phyloP scores from a whole-genome alignment of 2,329 filamentous ascomycete genomes.

The Penicillium rolfsii region DNA sequence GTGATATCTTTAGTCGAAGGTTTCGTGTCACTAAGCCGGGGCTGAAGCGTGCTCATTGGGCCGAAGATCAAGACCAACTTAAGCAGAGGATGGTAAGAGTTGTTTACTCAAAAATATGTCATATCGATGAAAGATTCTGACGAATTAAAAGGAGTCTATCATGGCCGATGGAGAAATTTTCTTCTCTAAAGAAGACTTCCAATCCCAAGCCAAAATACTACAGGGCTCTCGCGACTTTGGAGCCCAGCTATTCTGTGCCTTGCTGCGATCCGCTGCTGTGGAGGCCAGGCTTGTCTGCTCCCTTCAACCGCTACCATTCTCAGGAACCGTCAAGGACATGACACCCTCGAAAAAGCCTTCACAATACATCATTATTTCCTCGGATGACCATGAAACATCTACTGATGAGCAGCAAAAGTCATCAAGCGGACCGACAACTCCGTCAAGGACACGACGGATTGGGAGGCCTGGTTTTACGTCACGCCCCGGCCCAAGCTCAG shows the following conservation, averaged over 20 bases:
- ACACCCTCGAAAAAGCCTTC: conserved; percentile 47
- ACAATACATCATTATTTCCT: conserved; percentile 43
- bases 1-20: conserved; percentile 67
- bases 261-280: conserved; percentile 81
- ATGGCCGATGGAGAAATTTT: conserved; percentile 68
- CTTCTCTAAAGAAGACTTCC: conserved; percentile 73
- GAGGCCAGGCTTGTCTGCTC: conserved; percentile 86
- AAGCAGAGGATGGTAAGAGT: conserved; percentile 53
- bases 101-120: conserved; percentile 19
- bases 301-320: conserved; percentile 77
- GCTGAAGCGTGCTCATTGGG: conserved; percentile 73
- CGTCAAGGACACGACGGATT: conserved; percentile 35
- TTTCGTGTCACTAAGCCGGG: conserved; percentile 75
- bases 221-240: conserved; percentile 87
- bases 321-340: conserved; percentile 50
- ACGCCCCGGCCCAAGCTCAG: conserved; percentile 23
- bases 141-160: conserved; percentile 53
- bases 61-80: conserved; percentile 65
- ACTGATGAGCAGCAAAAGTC: conserved; percentile 31
- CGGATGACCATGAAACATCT: conserved; percentile 39
- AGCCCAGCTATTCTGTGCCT: conserved; percentile 85
- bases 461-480: conserved; percentile 42
- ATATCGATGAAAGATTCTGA: conserved; percentile 17
- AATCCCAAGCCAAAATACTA: conserved; percentile 67
- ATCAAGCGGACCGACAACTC: conserved; percentile 17